These are phyloP conservation scores for Camellia oleifera DNA, from an alignment of 179 eudicot species.

Conservation along the genomic window DNA sequence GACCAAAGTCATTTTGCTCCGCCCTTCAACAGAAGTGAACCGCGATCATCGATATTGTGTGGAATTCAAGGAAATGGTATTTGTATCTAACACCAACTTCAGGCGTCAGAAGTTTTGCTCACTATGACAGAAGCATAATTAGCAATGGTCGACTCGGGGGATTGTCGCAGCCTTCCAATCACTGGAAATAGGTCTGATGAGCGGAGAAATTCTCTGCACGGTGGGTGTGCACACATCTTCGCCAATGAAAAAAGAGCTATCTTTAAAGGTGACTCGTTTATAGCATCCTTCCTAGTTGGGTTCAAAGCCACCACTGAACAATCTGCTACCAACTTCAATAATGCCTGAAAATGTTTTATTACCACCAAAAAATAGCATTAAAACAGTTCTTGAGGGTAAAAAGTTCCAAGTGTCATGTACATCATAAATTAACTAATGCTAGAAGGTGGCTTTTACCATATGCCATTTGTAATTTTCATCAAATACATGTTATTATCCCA, in stretches of 20 bases:
- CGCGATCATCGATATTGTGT: neutral
- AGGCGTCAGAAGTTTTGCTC: slow-evolving; percentile 34
- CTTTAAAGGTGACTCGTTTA: slow-evolving; percentile 84
- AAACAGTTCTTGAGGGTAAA: neutral
- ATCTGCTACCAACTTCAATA: slow-evolving; percentile 75
- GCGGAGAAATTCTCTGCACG: slow-evolving; percentile 76
- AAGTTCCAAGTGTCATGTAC: neutral
- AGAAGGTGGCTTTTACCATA: neutral
- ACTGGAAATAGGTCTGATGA: slow-evolving; percentile 68
- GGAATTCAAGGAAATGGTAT: neutral
- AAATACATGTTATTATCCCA: neutral
- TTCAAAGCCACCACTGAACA: slow-evolving; percentile 74
- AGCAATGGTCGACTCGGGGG: slow-evolving; percentile 71
- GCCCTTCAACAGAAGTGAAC: neutral
- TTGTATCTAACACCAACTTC: slow-evolving; percentile 8
- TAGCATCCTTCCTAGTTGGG: slow-evolving; percentile 68
- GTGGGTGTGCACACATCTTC: slow-evolving; percentile 80
- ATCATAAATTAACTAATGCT: neutral
- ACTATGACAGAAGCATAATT: slow-evolving; percentile 64
- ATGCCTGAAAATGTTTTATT: slow-evolving; percentile 50
- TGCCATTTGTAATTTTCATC: neutral
- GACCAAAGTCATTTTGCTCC: too few species aligned
- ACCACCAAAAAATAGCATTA: neutral
- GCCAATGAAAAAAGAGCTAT: slow-evolving; percentile 81
- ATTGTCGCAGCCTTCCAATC: slow-evolving; percentile 69